Conservation (phyloP, 495 filamentous ascomycete genomes). For the Aspergillus nanangensis region DNA sequence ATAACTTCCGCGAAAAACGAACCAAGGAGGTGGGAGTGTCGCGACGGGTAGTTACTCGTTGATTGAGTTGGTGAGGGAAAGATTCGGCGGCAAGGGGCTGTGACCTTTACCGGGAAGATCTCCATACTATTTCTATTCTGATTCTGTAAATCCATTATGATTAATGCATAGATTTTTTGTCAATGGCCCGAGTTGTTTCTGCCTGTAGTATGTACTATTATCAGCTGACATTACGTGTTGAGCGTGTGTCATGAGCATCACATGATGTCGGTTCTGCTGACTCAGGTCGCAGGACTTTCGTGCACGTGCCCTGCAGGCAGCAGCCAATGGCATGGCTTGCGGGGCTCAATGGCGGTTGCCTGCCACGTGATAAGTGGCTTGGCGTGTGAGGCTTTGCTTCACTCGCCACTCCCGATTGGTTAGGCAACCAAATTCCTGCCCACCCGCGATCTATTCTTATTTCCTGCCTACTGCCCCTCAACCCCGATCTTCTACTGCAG, state of each 20-base stretch:
- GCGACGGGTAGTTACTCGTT: conserved; percentile 36
- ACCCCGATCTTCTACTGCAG: background rate
- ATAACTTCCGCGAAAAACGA: conserved; percentile 76
- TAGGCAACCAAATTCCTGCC: conserved; percentile 48
- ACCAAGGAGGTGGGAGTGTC: conserved; percentile 38
- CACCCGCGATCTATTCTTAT: conserved; percentile 26
- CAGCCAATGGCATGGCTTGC: conserved; percentile 1
- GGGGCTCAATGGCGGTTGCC: conserved; percentile 27
- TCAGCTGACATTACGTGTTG: too few species aligned
- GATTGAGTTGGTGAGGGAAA: conserved; percentile 12
- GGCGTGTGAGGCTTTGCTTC: conserved; percentile 24
- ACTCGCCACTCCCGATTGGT: conserved; percentile 35
- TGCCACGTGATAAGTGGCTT: conserved; percentile 36
- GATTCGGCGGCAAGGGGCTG: too few species aligned
- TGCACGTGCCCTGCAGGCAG: conserved; percentile 4
- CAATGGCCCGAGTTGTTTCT: too few species aligned
- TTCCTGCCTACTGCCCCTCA: conserved; percentile 11
- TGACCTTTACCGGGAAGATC: too few species aligned
- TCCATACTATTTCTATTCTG: too few species aligned
- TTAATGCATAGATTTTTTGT: too few species aligned
- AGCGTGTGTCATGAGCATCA: too few species aligned
- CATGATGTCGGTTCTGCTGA: too few species aligned
- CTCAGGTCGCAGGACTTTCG: background rate
- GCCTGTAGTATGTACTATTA: too few species aligned
- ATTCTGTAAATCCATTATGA: too few species aligned